Evolutionary conservation across 2,329 filamentous ascomycete species (phyloP).

Genomic region (Myriosclerotinia curreyana): DNA sequence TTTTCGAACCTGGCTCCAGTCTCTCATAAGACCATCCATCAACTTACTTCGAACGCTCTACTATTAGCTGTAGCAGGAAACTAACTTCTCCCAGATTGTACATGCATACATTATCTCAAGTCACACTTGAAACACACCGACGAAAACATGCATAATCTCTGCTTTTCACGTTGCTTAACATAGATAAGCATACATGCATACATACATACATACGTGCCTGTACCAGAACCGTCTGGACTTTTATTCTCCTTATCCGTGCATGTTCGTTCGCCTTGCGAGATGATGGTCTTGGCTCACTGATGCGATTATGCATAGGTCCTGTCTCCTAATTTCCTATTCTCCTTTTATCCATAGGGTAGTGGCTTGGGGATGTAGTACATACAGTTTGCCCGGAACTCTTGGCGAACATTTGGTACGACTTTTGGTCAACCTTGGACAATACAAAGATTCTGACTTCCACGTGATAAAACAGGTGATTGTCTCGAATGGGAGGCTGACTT

Average conservation of each 20-base stretch:
- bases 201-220: not conserved
- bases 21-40: not conserved
- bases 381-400: conserved; percentile 5
- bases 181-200: not conserved
- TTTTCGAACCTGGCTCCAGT: not conserved
- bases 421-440: not conserved
- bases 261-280: not conserved
- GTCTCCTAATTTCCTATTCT: not conserved
- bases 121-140: not conserved
- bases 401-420: conserved; percentile 1
- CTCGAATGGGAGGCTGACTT: not conserved
- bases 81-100: not conserved
- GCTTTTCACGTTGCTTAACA: not conserved
- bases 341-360: not conserved
- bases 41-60: not conserved
- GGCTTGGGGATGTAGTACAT: not conserved
- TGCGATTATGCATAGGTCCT: not conserved
- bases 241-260: not conserved
- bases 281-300: not conserved
- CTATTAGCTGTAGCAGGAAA: too few relatives aligned
- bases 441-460: not conserved
- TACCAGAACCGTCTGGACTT: not conserved
- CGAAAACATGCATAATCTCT: conserved; percentile 3
- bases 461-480: not conserved
- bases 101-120: not conserved